phyloP scores from a whole-genome alignment of 306 rosid species.

The Betula pendula region DNA sequence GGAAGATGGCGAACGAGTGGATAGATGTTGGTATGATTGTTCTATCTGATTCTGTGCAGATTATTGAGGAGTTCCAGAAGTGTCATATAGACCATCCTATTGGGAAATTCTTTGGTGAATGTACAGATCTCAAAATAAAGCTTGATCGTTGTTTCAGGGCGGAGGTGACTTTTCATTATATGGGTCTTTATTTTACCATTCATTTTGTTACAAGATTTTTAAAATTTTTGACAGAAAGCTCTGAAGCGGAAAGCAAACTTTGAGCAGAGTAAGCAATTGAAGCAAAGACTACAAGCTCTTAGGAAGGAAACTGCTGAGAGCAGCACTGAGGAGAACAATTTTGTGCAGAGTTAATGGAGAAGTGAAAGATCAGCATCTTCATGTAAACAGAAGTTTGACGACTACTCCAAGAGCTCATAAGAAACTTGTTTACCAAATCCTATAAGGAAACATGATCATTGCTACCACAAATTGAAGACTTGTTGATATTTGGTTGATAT shows the following conservation, averaged over 20 bases:
- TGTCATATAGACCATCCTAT: slow-evolving; percentile 80
- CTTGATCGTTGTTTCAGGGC: slow-evolving; percentile 87
- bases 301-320: slow-evolving; percentile 68
- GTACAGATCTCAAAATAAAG: slow-evolving; percentile 89
- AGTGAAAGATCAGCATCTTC: not conserved
- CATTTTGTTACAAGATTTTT: not conserved
- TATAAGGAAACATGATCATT: not conserved
- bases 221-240: slow-evolving; percentile 62
- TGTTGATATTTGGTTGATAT: too few species aligned
- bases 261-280: slow-evolving; percentile 79
- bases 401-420: too few species aligned
- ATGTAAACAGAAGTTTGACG: not conserved
- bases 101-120: slow-evolving; percentile 80
- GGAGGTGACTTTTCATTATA: slow-evolving; percentile 57
- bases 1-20: not conserved
- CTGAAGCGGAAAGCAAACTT: slow-evolving; percentile 90
- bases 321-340: slow-evolving; percentile 41
- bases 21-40: not conserved
- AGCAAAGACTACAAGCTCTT: slow-evolving; percentile 60
- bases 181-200: slow-evolving; percentile 4
- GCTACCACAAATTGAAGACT: not conserved
- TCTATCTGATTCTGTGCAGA: slow-evolving; percentile 32
- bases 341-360: slow-evolving; percentile 3
- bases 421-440: too few species aligned
- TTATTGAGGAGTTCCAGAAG: slow-evolving; percentile 80